phyloP scores from a whole-genome alignment of 2,329 filamentous ascomycete genomes.

The Bisporella sp. region DNA sequence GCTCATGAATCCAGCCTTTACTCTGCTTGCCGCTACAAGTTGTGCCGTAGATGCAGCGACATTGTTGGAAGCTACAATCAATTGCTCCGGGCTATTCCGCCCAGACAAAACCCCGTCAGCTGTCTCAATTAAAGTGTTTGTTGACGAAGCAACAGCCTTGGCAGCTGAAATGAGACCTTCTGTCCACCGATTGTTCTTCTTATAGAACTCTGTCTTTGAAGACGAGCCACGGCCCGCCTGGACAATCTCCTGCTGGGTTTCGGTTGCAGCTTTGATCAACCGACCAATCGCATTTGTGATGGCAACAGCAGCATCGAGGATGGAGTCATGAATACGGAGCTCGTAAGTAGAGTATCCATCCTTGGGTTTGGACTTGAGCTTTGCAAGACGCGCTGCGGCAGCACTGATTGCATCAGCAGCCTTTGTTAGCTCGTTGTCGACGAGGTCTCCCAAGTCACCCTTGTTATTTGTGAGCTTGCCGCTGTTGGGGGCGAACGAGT shows the following conservation, averaged over 20 bases:
- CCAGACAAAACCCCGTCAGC: constrained; percentile 90
- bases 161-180: constrained; percentile 95
- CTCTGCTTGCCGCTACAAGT: constrained; percentile 87
- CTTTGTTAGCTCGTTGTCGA: constrained; percentile 86
- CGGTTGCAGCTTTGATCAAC: constrained; percentile 90
- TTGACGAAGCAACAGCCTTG: constrained; percentile 89
- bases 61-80: constrained; percentile 96
- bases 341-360: constrained; percentile 96
- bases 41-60: constrained; percentile 95
- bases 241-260: constrained; percentile 93
- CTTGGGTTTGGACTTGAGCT: constrained; percentile 92
- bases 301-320: constrained; percentile 85
- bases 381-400: constrained; percentile 79
- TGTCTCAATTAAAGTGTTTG: constrained; percentile 95
- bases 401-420: constrained; percentile 94
- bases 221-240: constrained; percentile 83
- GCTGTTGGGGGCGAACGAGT: constrained; percentile 83
- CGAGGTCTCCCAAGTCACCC: constrained; percentile 87
- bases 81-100: constrained; percentile 89
- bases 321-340: constrained; percentile 90
- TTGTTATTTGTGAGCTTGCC: constrained; percentile 69
- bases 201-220: constrained; percentile 92
- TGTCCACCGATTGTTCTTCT: constrained; percentile 99
- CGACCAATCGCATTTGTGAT: constrained; percentile 91
- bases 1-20: constrained; percentile 98